phyloP scores from a whole-genome alignment of 257 asterid species.

The Thymus mandschuricus region DNA sequence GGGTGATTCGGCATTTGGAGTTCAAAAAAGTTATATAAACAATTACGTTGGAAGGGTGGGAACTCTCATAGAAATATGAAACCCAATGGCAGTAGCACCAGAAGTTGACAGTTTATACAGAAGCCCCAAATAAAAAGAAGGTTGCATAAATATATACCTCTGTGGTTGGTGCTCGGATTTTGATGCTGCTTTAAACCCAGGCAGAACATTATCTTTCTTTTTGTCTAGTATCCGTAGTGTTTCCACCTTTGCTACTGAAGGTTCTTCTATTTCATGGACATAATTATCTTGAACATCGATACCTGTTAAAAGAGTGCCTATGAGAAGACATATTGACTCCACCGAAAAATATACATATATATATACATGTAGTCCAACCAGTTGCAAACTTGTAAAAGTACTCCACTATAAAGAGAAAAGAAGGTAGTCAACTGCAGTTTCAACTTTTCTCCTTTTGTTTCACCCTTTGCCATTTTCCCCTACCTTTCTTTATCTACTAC shows the following conservation, averaged over 20 bases:
- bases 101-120: neutral
- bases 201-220: conserved; percentile 61
- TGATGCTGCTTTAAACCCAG: conserved; percentile 81
- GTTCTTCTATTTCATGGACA: conserved; percentile 88
- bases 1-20: neutral
- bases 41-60: conserved; percentile 15
- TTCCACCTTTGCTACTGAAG: conserved; percentile 56
- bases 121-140: conserved; percentile 17
- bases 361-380: neutral
- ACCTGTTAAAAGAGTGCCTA: conserved; percentile 48
- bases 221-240: conserved; percentile 60
- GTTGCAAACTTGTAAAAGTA: conserved; percentile 20
- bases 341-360: too few relatives aligned
- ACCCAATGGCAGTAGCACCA: neutral
- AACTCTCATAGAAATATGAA: conserved; percentile 5
- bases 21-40: neutral
- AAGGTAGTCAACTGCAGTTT: neutral
- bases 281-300: conserved; percentile 72
- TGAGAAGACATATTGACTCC: conserved; percentile 4
- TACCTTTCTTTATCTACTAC: conserved; percentile 1
- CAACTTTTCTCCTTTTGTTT: neutral
- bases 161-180: conserved; percentile 58
- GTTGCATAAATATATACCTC: conserved; percentile 54
- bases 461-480: neutral
- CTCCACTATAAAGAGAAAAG: neutral